These are phyloP conservation scores for Kodamaea suecica DNA, from an alignment of 1,139 yeast genomes.

Conservation along the genomic window DNA sequence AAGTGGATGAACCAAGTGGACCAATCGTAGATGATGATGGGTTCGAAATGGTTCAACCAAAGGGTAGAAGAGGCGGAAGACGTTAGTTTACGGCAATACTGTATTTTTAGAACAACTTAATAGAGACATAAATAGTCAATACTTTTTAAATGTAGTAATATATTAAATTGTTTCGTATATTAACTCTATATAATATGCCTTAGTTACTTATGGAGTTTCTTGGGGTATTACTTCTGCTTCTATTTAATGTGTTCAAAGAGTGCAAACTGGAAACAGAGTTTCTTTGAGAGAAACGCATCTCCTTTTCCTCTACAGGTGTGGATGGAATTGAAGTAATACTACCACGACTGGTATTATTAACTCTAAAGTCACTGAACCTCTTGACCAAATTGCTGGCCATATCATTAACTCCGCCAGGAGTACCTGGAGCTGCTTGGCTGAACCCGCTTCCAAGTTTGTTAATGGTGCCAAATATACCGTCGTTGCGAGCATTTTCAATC, in stretches of 20 bases:
- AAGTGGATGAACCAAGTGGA: conserved; percentile 35
- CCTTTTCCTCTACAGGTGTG: conserved; percentile 35
- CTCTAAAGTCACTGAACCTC: conserved; percentile 45
- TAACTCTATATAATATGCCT: too few species aligned
- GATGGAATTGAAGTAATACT: conserved; percentile 25
- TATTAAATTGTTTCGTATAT: too few species aligned
- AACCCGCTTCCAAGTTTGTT: conserved; percentile 21
- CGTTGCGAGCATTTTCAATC: conserved; percentile 41
- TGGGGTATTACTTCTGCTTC: conserved; percentile 29
- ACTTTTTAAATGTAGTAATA: too few species aligned
- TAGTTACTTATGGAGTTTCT: conserved; percentile 34
- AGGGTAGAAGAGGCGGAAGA: conserved; percentile 38
- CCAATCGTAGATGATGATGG: conserved; percentile 93
- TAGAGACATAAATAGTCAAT: too few species aligned
- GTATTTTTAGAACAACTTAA: too few species aligned
- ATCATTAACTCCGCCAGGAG: conserved; percentile 52
- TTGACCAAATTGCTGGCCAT: conserved; percentile 41
- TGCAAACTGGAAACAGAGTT: conserved; percentile 41
- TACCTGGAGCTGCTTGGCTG: conserved; percentile 24
- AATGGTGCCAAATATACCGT: conserved; percentile 40
- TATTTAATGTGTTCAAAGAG: conserved; percentile 40
- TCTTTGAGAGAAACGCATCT: conserved; percentile 19
- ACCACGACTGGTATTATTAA: conserved; percentile 22
- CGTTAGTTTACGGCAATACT: background rate
- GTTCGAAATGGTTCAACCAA: conserved; percentile 78